Percentiles rank a stretch among this genome's conserved stretches.
phyloP scores from a whole-genome alignment of 2,329 filamentous ascomycete genomes.

The Hawksworthiomyces lignivorus region DNA sequence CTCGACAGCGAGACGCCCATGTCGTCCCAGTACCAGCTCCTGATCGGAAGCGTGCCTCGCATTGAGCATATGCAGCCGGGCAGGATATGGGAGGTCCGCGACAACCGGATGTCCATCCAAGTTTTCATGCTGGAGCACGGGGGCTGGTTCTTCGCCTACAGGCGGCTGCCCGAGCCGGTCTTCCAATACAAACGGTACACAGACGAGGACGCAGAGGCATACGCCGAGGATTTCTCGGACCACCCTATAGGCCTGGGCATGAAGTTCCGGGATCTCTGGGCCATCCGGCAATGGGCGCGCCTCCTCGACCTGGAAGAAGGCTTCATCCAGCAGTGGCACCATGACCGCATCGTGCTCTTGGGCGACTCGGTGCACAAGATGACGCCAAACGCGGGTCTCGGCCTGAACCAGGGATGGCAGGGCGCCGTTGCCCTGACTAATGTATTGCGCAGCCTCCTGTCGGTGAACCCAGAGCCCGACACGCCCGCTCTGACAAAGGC shows the following conservation, averaged over 20 bases:
- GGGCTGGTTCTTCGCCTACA: slow-evolving; percentile 11
- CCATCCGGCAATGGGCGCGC: background rate
- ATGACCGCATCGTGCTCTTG: slow-evolving; percentile 56
- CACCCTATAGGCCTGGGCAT: background rate
- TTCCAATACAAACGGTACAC: slow-evolving; percentile 1
- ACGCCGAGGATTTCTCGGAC: slow-evolving; percentile 6
- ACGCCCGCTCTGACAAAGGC: background rate
- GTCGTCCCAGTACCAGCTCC: slow-evolving; percentile 12
- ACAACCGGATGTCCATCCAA: slow-evolving; percentile 2
- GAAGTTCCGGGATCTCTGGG: slow-evolving; percentile 8
- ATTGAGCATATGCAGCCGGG: slow-evolving; percentile 2
- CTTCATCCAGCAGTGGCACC: slow-evolving; percentile 88
- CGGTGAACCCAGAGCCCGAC: background rate
- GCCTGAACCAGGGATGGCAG: slow-evolving; percentile 8
- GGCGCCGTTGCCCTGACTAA: slow-evolving; percentile 11
- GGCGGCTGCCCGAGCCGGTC: background rate
- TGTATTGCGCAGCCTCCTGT: slow-evolving; percentile 1
- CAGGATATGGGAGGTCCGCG: slow-evolving; percentile 7
- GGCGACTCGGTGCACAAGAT: slow-evolving; percentile 11
- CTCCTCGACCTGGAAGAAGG: slow-evolving; percentile 34
- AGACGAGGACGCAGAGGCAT: slow-evolving; percentile 4
- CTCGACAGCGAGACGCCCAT: slow-evolving; percentile 12
- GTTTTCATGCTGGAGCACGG: slow-evolving; percentile 6
- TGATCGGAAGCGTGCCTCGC: slow-evolving; percentile 11
- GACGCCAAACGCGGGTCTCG: slow-evolving; percentile 10